Evolutionary conservation across 768 basidiomycete species (phyloP), one percentile per base, ranked within the genome.

Genomic region (Calocera cornea): DNA sequence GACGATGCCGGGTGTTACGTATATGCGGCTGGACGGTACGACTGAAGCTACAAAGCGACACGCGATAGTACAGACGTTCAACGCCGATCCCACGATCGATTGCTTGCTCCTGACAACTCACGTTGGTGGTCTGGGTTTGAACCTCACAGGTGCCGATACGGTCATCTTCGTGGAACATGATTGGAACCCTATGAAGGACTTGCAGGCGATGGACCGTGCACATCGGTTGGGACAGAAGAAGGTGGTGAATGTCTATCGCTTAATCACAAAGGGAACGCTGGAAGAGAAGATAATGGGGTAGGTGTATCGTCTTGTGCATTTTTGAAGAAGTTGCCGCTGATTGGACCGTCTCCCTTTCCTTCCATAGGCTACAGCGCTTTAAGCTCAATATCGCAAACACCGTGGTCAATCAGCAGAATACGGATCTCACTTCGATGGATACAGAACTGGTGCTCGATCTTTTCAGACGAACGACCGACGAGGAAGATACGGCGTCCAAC

Each of bases 251-350:
- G 97, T 99, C 3, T 99, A 99, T 78, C 88, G 97, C 17, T 79
- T 99, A 65, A 92, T 99, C 72, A 98, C 95, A 14, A 90, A 95
- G 74, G 97, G 95, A 14, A 99, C 97, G 0, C 76, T 99, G 41
- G 97, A 99, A 76, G 97, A 98, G 77, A 98, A 98, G 78, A 99
- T 99, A 71, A 99, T 99, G 97, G 97, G 97, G 93, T 97, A 76
- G 70, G 87, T 78, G 31, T 8, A 66, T 12, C 71, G 12, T 1
- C 27, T 40, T 64, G 34, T 38, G 54, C 50, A 22, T 44, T 7
- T 34, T 17, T 41, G 2, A 34, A 64, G 17, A 22, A 24, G 1
- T 50, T 10, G 16, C 29, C 2, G 33, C 34, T n/a, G n/a, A n/a
- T n/a, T n/a, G n/a, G n/a, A n/a, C n/a, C n/a, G 17, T 65, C 68